Conservation (phyloP, 208 protist species). For the Leishmania aethiopica region DNA sequence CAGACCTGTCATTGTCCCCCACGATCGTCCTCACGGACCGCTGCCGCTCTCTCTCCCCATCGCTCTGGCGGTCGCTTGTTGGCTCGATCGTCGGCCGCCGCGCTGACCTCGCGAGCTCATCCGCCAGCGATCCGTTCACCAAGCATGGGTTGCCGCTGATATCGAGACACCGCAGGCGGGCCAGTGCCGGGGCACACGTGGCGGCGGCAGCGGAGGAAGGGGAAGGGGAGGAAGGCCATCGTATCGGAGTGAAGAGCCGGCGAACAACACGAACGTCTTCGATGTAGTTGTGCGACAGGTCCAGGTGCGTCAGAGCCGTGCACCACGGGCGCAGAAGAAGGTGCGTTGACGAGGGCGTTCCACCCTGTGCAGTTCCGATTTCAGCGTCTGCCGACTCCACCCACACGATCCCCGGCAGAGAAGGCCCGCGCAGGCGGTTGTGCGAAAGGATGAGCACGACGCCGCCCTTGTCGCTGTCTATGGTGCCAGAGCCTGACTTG, state of each 20-base stretch:
- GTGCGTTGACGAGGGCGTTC: not conserved
- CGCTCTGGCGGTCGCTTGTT: not conserved
- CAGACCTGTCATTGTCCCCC: not conserved
- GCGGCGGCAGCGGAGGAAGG: not conserved
- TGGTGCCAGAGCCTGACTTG: not conserved
- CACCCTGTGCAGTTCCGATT: not conserved
- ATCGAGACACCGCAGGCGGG: constrained; percentile 23
- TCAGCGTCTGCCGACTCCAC: not conserved
- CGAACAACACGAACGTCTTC: constrained; percentile 28
- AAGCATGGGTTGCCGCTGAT: constrained; percentile 38
- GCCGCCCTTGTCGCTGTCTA: not conserved
- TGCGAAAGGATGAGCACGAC: constrained; percentile 17
- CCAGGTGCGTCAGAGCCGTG: constrained; percentile 23
- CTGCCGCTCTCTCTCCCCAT: not conserved
- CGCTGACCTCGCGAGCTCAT: not conserved
- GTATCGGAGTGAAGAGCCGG: constrained; percentile 5
- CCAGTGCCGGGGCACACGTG: constrained; percentile 8
- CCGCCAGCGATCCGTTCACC: constrained; percentile 37
- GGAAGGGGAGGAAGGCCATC: not conserved
- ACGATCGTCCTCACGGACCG: not conserved
- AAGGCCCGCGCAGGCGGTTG: constrained; percentile 21
- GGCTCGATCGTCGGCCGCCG: constrained; percentile 3
- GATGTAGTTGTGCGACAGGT: constrained; percentile 42
- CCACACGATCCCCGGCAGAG: constrained; percentile 12
- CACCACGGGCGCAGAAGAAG: constrained; percentile 25